Evolutionary conservation across 2,329 filamentous ascomycete species (phyloP).

Genomic region (Saccharata proteae): DNA sequence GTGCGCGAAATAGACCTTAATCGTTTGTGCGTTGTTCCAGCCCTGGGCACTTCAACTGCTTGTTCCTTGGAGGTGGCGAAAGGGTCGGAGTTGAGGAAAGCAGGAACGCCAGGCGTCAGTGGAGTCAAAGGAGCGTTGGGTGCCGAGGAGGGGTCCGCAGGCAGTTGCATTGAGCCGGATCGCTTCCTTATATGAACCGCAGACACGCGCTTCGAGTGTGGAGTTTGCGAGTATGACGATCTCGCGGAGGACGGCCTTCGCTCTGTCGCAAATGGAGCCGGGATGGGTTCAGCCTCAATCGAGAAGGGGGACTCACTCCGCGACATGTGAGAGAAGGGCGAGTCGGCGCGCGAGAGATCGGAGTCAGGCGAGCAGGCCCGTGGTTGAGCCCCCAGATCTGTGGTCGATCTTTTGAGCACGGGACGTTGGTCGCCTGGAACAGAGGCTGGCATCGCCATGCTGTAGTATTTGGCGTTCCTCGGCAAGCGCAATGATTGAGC

Average conservation of each 20-base stretch:
- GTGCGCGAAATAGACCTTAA: constrained; percentile 25
- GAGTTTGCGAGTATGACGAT: constrained; percentile 6
- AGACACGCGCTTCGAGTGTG: constrained; percentile 6
- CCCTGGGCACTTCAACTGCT: constrained; percentile 6
- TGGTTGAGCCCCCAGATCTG: constrained; percentile 3
- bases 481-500: constrained; percentile 4
- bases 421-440: constrained; percentile 2
- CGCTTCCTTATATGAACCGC: constrained; percentile 4
- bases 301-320: background rate
- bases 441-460: constrained; percentile 4
- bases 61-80: constrained; percentile 24
- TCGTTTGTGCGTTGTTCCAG: constrained; percentile 21
- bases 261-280: too few species aligned
- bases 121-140: constrained; percentile 20
- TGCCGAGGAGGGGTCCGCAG: constrained; percentile 8
- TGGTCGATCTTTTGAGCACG: constrained; percentile 5
- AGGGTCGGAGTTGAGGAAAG: constrained; percentile 27
- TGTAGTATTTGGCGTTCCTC: constrained; percentile 6
- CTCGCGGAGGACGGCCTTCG: constrained; percentile 7
- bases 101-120: constrained; percentile 17
- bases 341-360: background rate
- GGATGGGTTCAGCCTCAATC: background rate
- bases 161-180: constrained; percentile 7
- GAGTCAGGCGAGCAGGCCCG: constrained; percentile 1
- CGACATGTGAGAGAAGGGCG: constrained; percentile 1